A percentile compares a stretch with the other conserved stretches of the same genome.
phyloP scores from a whole-genome alignment of 1,284 basidiomycete genomes.

The Pisolithus thermaeus region DNA sequence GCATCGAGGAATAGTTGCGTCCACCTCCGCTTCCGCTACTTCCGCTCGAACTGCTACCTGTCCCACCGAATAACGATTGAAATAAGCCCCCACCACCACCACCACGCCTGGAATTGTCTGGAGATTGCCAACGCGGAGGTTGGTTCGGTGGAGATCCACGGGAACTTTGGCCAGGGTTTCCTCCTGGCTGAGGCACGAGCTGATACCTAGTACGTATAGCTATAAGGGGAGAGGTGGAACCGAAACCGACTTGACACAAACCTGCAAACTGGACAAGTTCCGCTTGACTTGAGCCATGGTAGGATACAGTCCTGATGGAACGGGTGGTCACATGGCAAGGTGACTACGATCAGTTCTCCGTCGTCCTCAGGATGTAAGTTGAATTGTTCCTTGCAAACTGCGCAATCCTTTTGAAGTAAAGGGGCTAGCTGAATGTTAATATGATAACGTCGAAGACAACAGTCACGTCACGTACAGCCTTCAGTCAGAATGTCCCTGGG shows the following conservation, averaged over 20 bases:
- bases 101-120: constrained; percentile 17
- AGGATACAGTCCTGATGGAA: constrained; percentile 79
- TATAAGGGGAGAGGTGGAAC: constrained; percentile 41
- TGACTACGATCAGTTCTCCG: constrained; percentile 62
- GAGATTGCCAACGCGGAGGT: constrained; percentile 12
- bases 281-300: constrained; percentile 78
- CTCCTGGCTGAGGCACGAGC: constrained; percentile 22
- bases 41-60: constrained; percentile 13
- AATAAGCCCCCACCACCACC: constrained; percentile 16
- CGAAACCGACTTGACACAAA: constrained; percentile 28
- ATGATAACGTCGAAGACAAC: background rate
- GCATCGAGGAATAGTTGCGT: background rate
- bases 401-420: constrained; percentile 62
- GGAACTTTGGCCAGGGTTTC: constrained; percentile 17
- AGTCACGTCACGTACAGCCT: constrained; percentile 44
- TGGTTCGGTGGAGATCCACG: constrained; percentile 11
- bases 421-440: constrained; percentile 35
- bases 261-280: constrained; percentile 83
- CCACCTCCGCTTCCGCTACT: constrained; percentile 4
- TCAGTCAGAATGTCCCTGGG: constrained; percentile 56
- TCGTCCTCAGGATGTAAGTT: constrained; percentile 59
- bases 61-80: constrained; percentile 22
- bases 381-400: constrained; percentile 77
- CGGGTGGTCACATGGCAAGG: constrained; percentile 73
- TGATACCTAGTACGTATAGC: constrained; percentile 14